Evolutionary conservation across 106 monocot genomes (phyloP), one percentile per base, ranked within the genome.

Genomic region (Acorus gramineus): DNA sequence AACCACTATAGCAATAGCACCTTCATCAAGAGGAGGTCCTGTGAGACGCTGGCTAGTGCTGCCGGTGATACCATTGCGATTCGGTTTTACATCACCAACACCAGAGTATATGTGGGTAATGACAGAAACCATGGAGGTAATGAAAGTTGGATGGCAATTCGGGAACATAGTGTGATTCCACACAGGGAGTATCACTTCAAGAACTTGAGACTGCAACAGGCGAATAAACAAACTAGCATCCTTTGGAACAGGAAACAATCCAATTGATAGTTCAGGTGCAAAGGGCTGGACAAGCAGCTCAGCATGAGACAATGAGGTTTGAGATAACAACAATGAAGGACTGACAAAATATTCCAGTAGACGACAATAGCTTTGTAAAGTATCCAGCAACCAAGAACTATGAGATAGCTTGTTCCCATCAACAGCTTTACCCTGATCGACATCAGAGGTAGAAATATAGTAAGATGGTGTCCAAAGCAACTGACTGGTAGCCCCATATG

Each of bases 401-500:
- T 77, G 78, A 65, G 73, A 79, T 49, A 66, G 60, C 57, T 75
- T 79, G 62, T 62, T 74, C 8, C 63, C 79, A 64, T 60, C 68
- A 50, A 3, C 49, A 64, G 46, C 59, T 1, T 60, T 71, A 56
- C 50, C 81, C 66, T 86, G 76, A 56, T 70, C 78, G 55, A 50
- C 7, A 4, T 10, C 78, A 53, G 70, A 3, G 51, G 48, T 48
- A 2, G 71, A 51, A 48, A 71, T 14, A 54, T 77, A 73, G 47
- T 69, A 74, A 69, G 89, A 85, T 8, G 75, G 55, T 1, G 82
- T 89, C 85, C 84, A 89, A 8, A 89, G 69, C 44, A 90, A 59
- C 60, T 86, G 86, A 54, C 83, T 86, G 8, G 82, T 90, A 2
- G 90, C 90, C 72, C 81, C 81, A 78, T 76, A 90, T 65, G 90